A percentile compares a stretch with the other conserved stretches of the same genome.
Evolutionary conservation across 352 stramenopile species (phyloP).

Genomic region (Elongisporangium senticosum): DNA sequence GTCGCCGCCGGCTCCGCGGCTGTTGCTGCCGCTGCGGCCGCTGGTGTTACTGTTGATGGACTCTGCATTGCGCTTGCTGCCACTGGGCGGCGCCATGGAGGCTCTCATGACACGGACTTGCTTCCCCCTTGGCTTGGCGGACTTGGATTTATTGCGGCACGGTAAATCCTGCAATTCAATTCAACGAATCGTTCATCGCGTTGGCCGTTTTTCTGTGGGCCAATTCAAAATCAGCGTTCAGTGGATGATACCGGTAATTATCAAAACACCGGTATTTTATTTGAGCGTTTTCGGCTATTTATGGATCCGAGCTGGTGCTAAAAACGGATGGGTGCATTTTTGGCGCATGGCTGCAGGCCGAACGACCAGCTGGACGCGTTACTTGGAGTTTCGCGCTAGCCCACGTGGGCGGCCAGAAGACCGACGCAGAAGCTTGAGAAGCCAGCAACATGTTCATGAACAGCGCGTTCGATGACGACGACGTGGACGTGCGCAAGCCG

Average conservation of each 20-base stretch:
- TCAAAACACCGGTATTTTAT: neutral
- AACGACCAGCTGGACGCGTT: neutral
- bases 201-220: neutral
- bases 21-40: neutral
- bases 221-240: neutral
- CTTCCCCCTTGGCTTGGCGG: neutral
- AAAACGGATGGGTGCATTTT: neutral
- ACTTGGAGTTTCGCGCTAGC: constrained; percentile 19
- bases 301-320: neutral
- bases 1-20: neutral
- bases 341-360: neutral
- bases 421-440: neutral
- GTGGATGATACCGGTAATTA: neutral
- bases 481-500: constrained; percentile 21
- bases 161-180: neutral
- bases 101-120: neutral
- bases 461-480: constrained; percentile 69
- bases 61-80: constrained; percentile 2
- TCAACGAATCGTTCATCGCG: neutral
- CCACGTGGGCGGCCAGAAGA: constrained; percentile 4
- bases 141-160: neutral
- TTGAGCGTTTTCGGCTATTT: neutral
- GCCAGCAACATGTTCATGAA: constrained; percentile 76
- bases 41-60: neutral
- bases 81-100: neutral